Conservation (phyloP, 2,329 filamentous ascomycete genomes). For the Coleophoma eucalyptorum region DNA sequence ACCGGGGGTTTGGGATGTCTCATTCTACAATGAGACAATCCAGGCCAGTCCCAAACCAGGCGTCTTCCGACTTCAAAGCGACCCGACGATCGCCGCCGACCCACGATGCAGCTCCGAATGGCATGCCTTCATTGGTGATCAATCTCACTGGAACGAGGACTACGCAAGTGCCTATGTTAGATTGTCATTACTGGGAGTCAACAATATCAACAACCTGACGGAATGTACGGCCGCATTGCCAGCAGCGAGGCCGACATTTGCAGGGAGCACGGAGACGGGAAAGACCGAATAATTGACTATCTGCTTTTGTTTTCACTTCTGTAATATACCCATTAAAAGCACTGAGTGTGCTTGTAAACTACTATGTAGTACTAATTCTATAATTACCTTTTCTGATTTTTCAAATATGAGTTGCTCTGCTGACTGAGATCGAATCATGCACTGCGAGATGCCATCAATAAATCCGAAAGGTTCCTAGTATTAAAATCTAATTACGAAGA, state of each 20-base stretch:
- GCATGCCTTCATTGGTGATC: conserved; percentile 33
- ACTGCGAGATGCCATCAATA: too few relatives aligned
- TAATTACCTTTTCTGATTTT: too few relatives aligned
- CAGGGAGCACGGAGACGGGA: background rate
- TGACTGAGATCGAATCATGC: too few relatives aligned
- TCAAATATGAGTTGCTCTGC: too few relatives aligned
- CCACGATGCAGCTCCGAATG: conserved; percentile 25
- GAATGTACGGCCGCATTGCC: conserved; percentile 39
- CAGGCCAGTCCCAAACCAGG: conserved; percentile 14
- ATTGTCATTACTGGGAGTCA: conserved; percentile 39
- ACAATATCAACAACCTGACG: conserved; percentile 39
- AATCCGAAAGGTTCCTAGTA: too few relatives aligned
- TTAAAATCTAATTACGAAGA: too few relatives aligned
- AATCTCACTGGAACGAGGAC: conserved; percentile 36
- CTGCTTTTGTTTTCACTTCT: too few relatives aligned
- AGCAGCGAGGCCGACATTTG: conserved; percentile 2
- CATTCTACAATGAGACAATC: conserved; percentile 43
- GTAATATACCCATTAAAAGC: too few relatives aligned
- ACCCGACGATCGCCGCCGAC: conserved; percentile 10
- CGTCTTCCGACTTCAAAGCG: conserved; percentile 30
- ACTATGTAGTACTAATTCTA: too few relatives aligned
- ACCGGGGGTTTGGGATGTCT: conserved; percentile 44
- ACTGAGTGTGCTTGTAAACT: too few relatives aligned
- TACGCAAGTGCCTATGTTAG: conserved; percentile 39
- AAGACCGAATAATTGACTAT: too few relatives aligned